Evolutionary conservation across 2,329 filamentous ascomycete genomes (phyloP).

Genomic region (Penicillium sp.): DNA sequence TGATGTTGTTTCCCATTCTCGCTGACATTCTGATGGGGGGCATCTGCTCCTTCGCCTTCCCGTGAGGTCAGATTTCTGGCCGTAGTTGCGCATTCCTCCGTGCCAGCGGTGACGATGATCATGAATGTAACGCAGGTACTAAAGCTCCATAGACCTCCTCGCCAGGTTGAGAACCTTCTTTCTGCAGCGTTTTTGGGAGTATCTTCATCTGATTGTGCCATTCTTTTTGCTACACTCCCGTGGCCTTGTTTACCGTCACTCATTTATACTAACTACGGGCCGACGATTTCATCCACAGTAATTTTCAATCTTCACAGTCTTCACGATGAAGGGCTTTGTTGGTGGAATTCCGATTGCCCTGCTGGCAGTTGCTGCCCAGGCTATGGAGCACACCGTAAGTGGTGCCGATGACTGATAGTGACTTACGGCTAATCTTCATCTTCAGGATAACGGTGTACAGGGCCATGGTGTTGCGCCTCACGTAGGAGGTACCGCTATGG

Average conservation of each 20-base stretch:
- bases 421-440: not conserved
- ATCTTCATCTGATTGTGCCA: slow-evolving; percentile 13
- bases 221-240: slow-evolving; percentile 20
- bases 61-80: slow-evolving; percentile 1
- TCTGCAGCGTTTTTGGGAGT: slow-evolving; percentile 4
- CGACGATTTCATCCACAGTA: slow-evolving; percentile 5
- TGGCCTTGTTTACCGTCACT: slow-evolving; percentile 17
- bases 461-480: slow-evolving; percentile 6
- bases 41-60: not conserved
- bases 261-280: slow-evolving; percentile 12
- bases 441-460: slow-evolving; percentile 5
- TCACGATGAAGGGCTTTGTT: slow-evolving; percentile 36
- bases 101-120: slow-evolving; percentile 5
- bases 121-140: slow-evolving; percentile 21
- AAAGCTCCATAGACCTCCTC: slow-evolving; percentile 18
- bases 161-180: not conserved
- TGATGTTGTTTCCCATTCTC: slow-evolving; percentile 18
- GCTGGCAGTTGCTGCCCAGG: slow-evolving; percentile 31
- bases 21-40: slow-evolving; percentile 18
- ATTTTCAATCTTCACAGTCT: slow-evolving; percentile 10
- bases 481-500: slow-evolving; percentile 16
- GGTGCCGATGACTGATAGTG: not conserved
- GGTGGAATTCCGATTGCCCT: slow-evolving; percentile 37
- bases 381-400: slow-evolving; percentile 19
- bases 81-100: slow-evolving; percentile 17